Conservation (phyloP, 306 rosid species). For the Fagus sylvatica region DNA sequence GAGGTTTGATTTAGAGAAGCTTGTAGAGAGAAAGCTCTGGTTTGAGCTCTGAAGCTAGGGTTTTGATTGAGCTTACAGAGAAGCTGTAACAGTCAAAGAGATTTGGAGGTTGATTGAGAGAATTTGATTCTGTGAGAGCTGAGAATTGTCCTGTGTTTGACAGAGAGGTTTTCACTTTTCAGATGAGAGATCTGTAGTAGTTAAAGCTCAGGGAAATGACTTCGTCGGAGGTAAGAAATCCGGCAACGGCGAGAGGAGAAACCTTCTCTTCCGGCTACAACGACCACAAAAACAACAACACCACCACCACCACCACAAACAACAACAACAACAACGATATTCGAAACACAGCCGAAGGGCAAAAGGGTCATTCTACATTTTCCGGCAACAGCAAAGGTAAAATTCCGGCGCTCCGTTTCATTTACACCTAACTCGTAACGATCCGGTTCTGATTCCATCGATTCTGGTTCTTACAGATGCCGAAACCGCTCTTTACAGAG, state of each 20-base stretch:
- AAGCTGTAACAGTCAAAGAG: background rate
- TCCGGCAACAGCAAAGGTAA: conserved; percentile 42
- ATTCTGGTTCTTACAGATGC: conserved; percentile 46
- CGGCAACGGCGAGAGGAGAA: too few relatives aligned
- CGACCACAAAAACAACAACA: background rate
- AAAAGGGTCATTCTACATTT: conserved; percentile 33
- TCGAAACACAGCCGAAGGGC: conserved; percentile 36
- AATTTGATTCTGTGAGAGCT: background rate
- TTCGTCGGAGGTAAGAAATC: conserved; percentile 62
- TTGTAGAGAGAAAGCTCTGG: conserved; percentile 3
- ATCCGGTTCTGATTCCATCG: background rate
- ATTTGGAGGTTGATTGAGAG: background rate
- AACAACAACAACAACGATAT: conserved; percentile 34
- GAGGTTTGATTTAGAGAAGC: background rate
- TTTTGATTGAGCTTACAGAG: background rate
- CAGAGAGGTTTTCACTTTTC: background rate
- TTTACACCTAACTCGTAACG: background rate
- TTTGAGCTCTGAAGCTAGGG: conserved; percentile 23
- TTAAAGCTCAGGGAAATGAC: conserved; percentile 52
- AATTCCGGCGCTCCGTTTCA: conserved; percentile 11
- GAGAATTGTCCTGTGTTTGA: too few relatives aligned
- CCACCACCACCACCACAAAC: background rate
- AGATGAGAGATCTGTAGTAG: conserved; percentile 65
- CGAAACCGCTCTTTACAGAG: conserved; percentile 74
- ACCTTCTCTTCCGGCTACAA: conserved; percentile 1